phyloP scores from a whole-genome alignment of 306 rosid genomes.

The Carpinus fangiana region DNA sequence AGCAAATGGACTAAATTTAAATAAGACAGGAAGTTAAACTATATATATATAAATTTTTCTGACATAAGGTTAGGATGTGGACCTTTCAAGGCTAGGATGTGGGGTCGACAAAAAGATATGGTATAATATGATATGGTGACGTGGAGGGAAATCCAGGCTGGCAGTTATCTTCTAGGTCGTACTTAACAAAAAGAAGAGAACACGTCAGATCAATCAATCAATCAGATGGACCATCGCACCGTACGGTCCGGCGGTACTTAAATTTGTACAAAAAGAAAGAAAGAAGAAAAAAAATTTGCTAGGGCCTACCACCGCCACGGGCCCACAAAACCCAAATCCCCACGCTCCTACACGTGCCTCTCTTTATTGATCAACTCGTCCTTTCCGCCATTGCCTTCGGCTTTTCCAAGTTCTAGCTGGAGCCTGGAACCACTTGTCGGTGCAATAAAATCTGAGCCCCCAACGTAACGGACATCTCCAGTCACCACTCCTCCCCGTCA shows the following conservation, averaged over 20 bases:
- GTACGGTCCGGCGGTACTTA: conserved; percentile 28
- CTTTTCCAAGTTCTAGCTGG: not conserved
- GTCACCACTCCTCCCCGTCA: too few relatives aligned
- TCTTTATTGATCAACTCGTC: not conserved
- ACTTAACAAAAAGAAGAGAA: not conserved
- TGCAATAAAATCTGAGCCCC: not conserved
- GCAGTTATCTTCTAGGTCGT: not conserved
- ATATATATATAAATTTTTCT: too few relatives aligned
- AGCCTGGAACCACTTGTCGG: conserved; percentile 8
- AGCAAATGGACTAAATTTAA: too few relatives aligned
- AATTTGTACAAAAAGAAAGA: not conserved
- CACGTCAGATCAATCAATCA: not conserved
- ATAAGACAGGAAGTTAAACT: too few relatives aligned
- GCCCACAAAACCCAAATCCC: not conserved
- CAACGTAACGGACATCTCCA: too few relatives aligned
- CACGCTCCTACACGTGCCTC: conserved; percentile 18
- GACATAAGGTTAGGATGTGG: too few relatives aligned
- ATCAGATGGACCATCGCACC: not conserved
- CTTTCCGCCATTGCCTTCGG: not conserved
- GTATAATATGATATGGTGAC: not conserved
- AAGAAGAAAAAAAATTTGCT: not conserved
- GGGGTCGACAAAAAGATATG: not conserved
- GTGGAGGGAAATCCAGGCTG: not conserved
- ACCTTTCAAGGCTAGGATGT: too few relatives aligned
- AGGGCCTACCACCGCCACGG: not conserved